These are phyloP conservation scores for Fusarium neocosmosporiellum DNA, from an alignment of 2,329 filamentous ascomycete species.

Conservation along the genomic window DNA sequence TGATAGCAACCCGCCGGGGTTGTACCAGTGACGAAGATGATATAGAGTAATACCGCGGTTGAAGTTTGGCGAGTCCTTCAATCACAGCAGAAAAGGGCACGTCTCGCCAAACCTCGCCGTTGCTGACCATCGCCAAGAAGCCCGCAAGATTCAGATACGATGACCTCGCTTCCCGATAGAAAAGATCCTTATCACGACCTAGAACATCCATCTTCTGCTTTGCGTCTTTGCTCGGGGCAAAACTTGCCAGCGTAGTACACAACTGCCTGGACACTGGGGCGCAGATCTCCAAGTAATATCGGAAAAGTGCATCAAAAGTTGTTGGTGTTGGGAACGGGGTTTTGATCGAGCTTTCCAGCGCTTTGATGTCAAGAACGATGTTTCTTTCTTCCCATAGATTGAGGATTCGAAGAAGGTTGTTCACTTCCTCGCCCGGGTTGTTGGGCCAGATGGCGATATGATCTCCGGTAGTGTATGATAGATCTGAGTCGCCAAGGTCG, in stretches of 20 bases:
- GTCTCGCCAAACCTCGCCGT: neutral
- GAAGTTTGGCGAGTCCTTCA: slow-evolving; percentile 13
- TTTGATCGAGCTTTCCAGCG: no score
- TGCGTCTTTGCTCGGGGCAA: neutral
- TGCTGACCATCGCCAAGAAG: neutral
- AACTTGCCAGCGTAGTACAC: neutral
- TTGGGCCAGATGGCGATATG: no score
- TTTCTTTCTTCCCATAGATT: no score
- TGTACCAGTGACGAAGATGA: slow-evolving; percentile 24
- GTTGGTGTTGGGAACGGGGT: slow-evolving; percentile 9
- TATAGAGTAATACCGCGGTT: slow-evolving; percentile 29
- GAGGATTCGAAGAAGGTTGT: no score
- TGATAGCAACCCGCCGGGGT: slow-evolving; percentile 14
- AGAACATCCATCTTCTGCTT: neutral
- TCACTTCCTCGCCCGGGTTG: no score
- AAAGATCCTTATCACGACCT: neutral
- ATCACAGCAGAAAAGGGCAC: slow-evolving; percentile 9
- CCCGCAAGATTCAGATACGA: neutral
- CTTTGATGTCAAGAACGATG: no score
- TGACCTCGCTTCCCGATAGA: no score
- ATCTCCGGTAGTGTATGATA: no score
- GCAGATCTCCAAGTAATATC: slow-evolving; percentile 15
- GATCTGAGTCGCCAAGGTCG: no score
- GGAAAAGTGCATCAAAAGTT: neutral
- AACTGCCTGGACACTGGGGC: slow-evolving; percentile 13